Evolutionary conservation across 2,329 filamentous ascomycete genomes (phyloP), one percentile per base, ranked within the genome.

Genomic region (Exophiala oligosperma): DNA sequence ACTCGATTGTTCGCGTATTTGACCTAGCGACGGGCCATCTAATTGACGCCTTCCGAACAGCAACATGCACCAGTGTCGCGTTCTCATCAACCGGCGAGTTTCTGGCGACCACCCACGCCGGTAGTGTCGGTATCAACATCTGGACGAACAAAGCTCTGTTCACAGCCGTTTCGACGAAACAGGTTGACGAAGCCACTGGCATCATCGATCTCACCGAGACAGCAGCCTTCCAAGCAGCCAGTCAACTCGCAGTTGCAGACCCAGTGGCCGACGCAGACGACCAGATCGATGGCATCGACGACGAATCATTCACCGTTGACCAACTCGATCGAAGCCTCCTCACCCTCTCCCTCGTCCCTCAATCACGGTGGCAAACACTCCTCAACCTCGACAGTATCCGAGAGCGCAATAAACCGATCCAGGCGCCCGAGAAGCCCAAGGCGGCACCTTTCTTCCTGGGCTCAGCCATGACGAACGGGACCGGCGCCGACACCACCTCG

Each of bases 121-220:
- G 88, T 57, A 86, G 88, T 63, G 83, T 96, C 1, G 94, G 94
- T 11, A 88, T 99, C n/a, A 88, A 91, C 66, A 84, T 99, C 49
- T 99, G 94, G 93, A 97, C 91, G 23, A 99, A 99, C 75, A 90
- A 90, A 69, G 88, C 89, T 0, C 79, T 97, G 1, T 99, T 96
- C 79, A 90, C 87, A 56, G 92, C 96, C 67, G 86, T 96, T 0
- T 88, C 92, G 0, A 95, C 92, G 1, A 82, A 89, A 21, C 90
- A 94, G 67, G 89, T 99, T 58, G 87, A 89, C 2, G 91, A 95
- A 63, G 82, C 84, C 54, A 86, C 91, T 48, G 84, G 96, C 44
- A 76, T 84, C 11, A 81, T 91, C 17, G 76, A 81, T 4, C 83
- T 82, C 2, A 66, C 64, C 29, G 55, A 62, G 8, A 92, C 89